Base-by-base conservation (phyloP, 2,329 filamentous ascomycete genomes). In the Sporothrix pseudoabietina region DNA sequence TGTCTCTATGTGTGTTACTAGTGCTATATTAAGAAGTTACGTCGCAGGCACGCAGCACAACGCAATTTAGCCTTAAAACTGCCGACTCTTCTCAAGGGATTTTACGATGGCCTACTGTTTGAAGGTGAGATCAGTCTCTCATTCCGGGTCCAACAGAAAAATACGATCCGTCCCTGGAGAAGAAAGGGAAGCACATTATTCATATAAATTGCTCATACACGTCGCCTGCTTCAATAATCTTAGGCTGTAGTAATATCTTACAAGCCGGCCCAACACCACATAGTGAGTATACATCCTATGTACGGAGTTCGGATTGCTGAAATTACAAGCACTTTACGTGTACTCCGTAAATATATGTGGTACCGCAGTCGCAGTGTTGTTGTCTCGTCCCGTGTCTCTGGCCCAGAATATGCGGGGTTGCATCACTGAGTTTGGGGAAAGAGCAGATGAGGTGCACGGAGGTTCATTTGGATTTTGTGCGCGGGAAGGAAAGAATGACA, bases 341-440 rank as follows among this genome's bases (percentile, higher is more conserved):
- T 10, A 44, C 10, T 41, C 39, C 39, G 41, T 44, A 4, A 44
- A 9, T n/a, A n/a, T n/a, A 41, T 14, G 10, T 19, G 4, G 44
- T 30, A 12, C 30, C 52, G 30, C 19, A 63, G n/a, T 41, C n/a
- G 16, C 19, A 22, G 19, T 49, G 35, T 9, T 41, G 32, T 19
- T 61, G 7, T 41, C 30, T 39, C 16, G 57, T 41, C n/a, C 22
- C 19, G 30, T 35, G 44, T 22, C 16, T 54, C 16, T 55, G 66
- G 32, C 47, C 47, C 49, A 22, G 66, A 49, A 71, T 71, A 47
- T 71, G 69, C 54, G 54, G 39, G 54, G 69, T 59, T 61, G 69
- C 69, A 49, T 61, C 39, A 44, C 30, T 39, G 26, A 54, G 68
- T 41, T 54, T 39, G 22, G 44, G 59, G 59, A 65, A 44, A 65